Evolutionary conservation across 2,329 filamentous ascomycete genomes (phyloP).

Genomic region (Leptographium procerum): DNA sequence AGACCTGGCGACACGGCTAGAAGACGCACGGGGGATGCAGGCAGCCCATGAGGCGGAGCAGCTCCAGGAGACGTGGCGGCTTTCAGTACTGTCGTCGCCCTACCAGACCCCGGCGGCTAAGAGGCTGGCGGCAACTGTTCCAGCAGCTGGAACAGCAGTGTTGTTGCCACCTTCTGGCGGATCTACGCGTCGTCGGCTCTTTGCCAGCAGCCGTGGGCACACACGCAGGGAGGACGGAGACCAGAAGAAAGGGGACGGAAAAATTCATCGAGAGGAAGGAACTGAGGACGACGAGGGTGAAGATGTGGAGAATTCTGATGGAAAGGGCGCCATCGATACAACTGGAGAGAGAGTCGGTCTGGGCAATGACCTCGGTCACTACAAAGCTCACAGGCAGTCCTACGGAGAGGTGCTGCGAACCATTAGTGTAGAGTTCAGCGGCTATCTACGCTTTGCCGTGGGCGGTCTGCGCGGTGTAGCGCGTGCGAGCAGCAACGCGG

Average conservation of each 20-base stretch:
- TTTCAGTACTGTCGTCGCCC: slow-evolving; percentile 24
- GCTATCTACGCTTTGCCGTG: slow-evolving; percentile 56
- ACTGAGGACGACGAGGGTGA: slow-evolving; percentile 9
- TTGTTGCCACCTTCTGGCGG: slow-evolving; percentile 11
- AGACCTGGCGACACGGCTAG: slow-evolving; percentile 61
- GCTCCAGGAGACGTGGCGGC: slow-evolving; percentile 26
- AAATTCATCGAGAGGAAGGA: slow-evolving; percentile 10
- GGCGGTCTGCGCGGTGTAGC: slow-evolving; percentile 65
- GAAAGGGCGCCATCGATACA: too few species aligned
- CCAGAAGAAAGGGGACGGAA: not conserved
- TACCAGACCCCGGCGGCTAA: slow-evolving; percentile 7
- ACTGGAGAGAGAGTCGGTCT: too few species aligned
- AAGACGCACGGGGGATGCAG: slow-evolving; percentile 41
- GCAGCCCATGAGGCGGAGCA: slow-evolving; percentile 25
- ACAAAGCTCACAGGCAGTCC: slow-evolving; percentile 19
- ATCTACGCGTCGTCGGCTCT: slow-evolving; percentile 7
- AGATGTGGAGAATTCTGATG: not conserved
- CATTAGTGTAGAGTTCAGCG: slow-evolving; percentile 52
- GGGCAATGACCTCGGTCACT: not conserved
- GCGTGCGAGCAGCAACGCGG: slow-evolving; percentile 54
- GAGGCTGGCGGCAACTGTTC: slow-evolving; percentile 4
- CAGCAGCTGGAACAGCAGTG: slow-evolving; percentile 10
- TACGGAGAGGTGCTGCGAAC: slow-evolving; percentile 42
- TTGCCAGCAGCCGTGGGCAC: too few species aligned
- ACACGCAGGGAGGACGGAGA: too few species aligned